Percentiles rank a stretch among this genome's conserved stretches.
These are phyloP conservation scores for Fusarium annulatum DNA, from an alignment of 2,329 filamentous ascomycete species.

Conservation along the genomic window DNA sequence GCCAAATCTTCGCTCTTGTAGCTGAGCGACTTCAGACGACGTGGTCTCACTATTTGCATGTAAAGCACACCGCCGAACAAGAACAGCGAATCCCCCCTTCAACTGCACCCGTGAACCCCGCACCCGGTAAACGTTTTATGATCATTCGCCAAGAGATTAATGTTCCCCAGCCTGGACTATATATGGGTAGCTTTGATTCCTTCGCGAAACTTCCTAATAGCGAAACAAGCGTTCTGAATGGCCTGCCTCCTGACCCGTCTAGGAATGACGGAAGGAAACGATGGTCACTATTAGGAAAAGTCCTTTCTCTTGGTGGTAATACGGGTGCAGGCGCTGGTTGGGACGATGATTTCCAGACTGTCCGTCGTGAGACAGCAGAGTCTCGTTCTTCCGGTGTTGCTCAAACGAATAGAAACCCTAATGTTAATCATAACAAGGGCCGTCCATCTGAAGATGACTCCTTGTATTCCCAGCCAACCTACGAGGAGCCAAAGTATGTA, in stretches of 20 bases:
- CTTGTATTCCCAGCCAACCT: constrained; percentile 65
- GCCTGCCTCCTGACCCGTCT: constrained; percentile 42
- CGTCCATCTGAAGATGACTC: constrained; percentile 63
- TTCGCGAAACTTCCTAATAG: constrained; percentile 48
- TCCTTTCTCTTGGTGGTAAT: constrained; percentile 58
- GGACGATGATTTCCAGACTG: constrained; percentile 61
- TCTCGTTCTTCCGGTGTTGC: constrained; percentile 49
- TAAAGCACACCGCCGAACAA: constrained; percentile 74
- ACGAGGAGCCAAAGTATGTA: constrained; percentile 67
- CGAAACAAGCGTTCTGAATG: constrained; percentile 39
- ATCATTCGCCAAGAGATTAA: constrained; percentile 84
- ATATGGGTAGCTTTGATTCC: constrained; percentile 61
- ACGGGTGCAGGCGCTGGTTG: constrained; percentile 32
- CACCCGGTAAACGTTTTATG: constrained; percentile 85
- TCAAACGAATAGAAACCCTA: constrained; percentile 46
- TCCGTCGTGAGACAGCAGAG: constrained; percentile 62
- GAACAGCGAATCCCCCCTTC: constrained; percentile 70
- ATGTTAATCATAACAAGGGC: constrained; percentile 45
- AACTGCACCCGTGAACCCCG: constrained; percentile 84
- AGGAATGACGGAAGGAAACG: constrained; percentile 64
- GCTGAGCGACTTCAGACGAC: constrained; percentile 74
- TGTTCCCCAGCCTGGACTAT: constrained; percentile 59
- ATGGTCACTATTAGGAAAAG: constrained; percentile 73
- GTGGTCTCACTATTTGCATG: constrained; percentile 84
- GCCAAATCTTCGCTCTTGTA: constrained; percentile 75